Evolutionary conservation across 768 basidiomycete genomes (phyloP).

Genomic region (Saitozyma sp.): DNA sequence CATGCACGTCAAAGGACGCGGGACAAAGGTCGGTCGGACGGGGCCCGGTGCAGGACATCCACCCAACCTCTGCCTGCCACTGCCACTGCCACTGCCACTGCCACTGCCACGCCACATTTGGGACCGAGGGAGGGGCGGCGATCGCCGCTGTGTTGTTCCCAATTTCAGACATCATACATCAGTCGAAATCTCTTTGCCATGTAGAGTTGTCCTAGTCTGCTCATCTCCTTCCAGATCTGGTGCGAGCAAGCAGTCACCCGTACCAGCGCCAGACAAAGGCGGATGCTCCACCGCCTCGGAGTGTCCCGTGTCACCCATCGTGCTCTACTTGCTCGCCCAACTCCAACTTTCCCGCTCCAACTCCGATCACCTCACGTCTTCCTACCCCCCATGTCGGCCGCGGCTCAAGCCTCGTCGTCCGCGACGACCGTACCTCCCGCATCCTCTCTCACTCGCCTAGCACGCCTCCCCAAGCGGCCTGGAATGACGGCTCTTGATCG

Average conservation of each 20-base stretch:
- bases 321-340: neutral
- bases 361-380: neutral
- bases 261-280: neutral
- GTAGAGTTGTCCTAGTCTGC: neutral
- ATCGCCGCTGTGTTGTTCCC: too few species aligned
- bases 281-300: neutral
- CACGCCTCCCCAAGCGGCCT: neutral
- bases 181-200: neutral
- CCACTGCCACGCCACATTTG: too few species aligned
- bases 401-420: constrained; percentile 1
- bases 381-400: neutral
- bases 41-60: too few species aligned
- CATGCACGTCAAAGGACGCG: too few species aligned
- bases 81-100: too few species aligned
- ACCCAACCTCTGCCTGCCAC: too few species aligned
- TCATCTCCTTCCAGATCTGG: neutral
- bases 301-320: neutral
- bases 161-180: neutral
- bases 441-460: neutral
- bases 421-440: neutral
- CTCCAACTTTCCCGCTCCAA: neutral
- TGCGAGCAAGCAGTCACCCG: too few species aligned
- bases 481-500: constrained; percentile 11
- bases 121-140: too few species aligned
- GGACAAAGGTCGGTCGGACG: too few species aligned